These are phyloP conservation scores for Colletotrichum sp. DNA, from an alignment of 2,329 filamentous ascomycete species.

Conservation along the genomic window DNA sequence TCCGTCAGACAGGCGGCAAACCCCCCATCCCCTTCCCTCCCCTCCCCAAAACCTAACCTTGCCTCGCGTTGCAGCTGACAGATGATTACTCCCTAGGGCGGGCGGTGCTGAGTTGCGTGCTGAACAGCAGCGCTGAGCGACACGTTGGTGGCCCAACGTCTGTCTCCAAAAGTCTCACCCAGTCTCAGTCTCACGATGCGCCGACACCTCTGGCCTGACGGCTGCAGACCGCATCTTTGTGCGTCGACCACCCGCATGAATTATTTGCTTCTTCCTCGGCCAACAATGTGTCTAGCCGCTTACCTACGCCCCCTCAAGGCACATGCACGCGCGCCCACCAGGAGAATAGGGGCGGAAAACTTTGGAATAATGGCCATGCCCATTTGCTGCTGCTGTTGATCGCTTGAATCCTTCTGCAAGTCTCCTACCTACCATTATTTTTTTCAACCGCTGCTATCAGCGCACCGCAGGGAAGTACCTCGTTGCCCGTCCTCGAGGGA, in stretches of 20 bases:
- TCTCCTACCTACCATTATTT: background rate
- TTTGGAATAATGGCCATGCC: background rate
- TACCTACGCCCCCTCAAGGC: background rate
- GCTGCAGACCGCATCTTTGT: constrained; percentile 5
- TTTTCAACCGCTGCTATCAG: background rate
- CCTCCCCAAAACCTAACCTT: background rate
- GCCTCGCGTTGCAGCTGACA: background rate
- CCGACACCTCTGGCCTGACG: background rate
- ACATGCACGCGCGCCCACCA: background rate
- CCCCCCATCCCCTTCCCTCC: background rate
- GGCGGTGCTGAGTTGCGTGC: background rate
- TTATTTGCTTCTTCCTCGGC: background rate
- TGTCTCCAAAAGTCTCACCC: background rate
- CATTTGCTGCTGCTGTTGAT: background rate
- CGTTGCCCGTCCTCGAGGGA: background rate
- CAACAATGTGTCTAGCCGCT: background rate
- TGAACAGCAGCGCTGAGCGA: background rate
- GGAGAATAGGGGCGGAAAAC: background rate
- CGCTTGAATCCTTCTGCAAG: background rate
- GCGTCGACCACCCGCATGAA: background rate
- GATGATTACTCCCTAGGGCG: background rate
- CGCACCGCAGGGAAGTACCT: background rate
- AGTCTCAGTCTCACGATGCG: constrained; percentile 1
- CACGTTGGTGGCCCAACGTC: background rate
- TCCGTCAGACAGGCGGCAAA: background rate